A percentile compares a stretch with the other conserved stretches of the same genome.
Evolutionary conservation across 164 flowering plant genomes (phyloP).

Genomic region (Protea cynaroides): DNA sequence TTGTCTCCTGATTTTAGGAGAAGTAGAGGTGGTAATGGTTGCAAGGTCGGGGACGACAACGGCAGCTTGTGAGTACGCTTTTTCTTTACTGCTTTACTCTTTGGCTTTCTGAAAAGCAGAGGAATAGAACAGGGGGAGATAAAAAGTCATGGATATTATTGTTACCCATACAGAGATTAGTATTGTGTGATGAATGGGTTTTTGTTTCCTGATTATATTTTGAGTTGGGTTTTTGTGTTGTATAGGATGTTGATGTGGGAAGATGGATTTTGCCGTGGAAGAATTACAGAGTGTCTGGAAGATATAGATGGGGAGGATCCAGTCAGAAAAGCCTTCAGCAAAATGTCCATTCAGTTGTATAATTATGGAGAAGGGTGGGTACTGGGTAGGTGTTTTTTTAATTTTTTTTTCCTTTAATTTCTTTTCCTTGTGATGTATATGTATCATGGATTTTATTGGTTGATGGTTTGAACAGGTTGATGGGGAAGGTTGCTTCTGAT

Average conservation of each 20-base stretch:
- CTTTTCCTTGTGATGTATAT: not conserved
- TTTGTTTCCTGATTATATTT: too few species aligned
- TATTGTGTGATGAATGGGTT: too few species aligned
- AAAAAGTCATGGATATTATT: constrained; percentile 5
- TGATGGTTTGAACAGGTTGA: constrained; percentile 61
- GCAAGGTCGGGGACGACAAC: constrained; percentile 86
- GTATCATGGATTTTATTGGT: constrained; percentile 11
- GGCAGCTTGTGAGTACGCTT: constrained; percentile 70
- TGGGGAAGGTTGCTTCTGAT: constrained; percentile 99
- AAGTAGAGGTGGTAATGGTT: constrained; percentile 90
- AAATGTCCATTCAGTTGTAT: constrained; percentile 97
- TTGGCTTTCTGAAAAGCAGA: constrained; percentile 2
- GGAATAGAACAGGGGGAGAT: not conserved
- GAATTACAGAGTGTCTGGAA: constrained; percentile 63
- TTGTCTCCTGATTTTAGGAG: constrained; percentile 50
- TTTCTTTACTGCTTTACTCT: not conserved
- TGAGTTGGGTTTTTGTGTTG: constrained; percentile 1
- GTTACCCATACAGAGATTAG: not conserved
- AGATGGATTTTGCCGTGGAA: constrained; percentile 94
- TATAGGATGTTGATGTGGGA: constrained; percentile 99
- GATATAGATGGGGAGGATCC: constrained; percentile 87
- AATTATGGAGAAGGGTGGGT: constrained; percentile 99
- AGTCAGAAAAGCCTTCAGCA: constrained; percentile 96
- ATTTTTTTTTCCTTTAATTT: constrained; percentile 2
- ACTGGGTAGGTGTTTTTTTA: constrained; percentile 71